Base-by-base conservation (phyloP, 352 stramenopile genomes). In the Globisporangium paroecandrum region DNA sequence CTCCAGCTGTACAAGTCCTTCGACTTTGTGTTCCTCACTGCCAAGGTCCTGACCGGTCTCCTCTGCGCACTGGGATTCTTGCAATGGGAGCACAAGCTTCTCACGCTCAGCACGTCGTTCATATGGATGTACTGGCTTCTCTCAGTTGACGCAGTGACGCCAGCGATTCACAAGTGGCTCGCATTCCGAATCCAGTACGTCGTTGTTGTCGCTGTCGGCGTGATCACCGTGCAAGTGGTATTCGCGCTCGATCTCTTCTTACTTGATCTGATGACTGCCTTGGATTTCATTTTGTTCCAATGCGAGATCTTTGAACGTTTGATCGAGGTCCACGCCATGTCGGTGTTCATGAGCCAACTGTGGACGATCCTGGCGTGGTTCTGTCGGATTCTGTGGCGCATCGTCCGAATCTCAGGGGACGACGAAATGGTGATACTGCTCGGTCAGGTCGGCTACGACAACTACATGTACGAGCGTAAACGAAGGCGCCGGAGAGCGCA, bases 71-170 rank as follows among this genome's bases (percentile, higher is more conserved):
- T 66, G 27, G 47, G 55, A 10, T 74, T 79, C 13, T 66, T 77
- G 1, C 55, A 24, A 22, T 75, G 68, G 64, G 72, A 79, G 46
- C 15, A 57, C 29, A 64, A 69, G 5, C 20, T 68, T 2, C 25
- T 72, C 7, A 65, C 61, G 43, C 69, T 74, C 0, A 69, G 67
- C 64, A 63, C 61, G 24, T 68, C 64, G 8, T 79, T 73, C 64
- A 2, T 78, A 32, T 81, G 72, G 72, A 77, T 79, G 47, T 66
- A 72, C 10, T 81, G 72, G 72, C 62, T 66, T 3, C 65, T 81
- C 41, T 70, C 69, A 15, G 68, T 79, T 4, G 75, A 81, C 34
- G 72, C 75, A 10, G 38, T 77, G 20, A 73, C 72, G 24, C 75
- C 75, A 0, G 69, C 54, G 46, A 27, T 62, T 0, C 70, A 59